Evolutionary conservation across 148 eudicot genomes (phyloP).

Genomic region (Arctostaphylos glauca): DNA sequence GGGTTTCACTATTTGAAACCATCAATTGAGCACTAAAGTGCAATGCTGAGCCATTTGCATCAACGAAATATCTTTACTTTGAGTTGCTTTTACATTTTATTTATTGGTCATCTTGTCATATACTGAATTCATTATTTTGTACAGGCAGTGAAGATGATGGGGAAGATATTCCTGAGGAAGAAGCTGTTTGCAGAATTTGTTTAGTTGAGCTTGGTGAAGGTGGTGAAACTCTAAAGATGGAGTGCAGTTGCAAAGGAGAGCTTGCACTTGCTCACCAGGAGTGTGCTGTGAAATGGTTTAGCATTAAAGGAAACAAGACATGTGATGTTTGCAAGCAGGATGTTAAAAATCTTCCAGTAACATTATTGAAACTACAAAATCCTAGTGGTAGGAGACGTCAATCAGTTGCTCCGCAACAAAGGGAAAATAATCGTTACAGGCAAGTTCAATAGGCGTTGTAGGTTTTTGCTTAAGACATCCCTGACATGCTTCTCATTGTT

Average conservation of each 20-base stretch:
- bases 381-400: constrained; percentile 33
- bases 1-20: background rate
- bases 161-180: constrained; percentile 88
- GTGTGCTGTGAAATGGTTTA: constrained; percentile 89
- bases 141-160: constrained; percentile 41
- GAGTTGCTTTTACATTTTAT: background rate
- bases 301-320: constrained; percentile 73
- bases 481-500: constrained; percentile 5
- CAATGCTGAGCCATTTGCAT: constrained; percentile 10
- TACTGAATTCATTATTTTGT: background rate
- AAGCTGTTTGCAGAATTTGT: constrained; percentile 89
- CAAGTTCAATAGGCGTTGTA: constrained; percentile 17
- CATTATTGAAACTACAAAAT: constrained; percentile 57
- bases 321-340: constrained; percentile 82
- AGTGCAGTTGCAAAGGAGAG: constrained; percentile 93
- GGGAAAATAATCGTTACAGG: constrained; percentile 40
- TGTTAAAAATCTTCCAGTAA: constrained; percentile 71
- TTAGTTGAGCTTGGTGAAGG: constrained; percentile 74
- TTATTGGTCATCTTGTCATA: background rate
- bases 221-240: constrained; percentile 75
- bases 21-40: background rate
- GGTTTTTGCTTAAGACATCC: background rate
- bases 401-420: constrained; percentile 28
- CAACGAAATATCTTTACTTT: background rate
- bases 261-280: constrained; percentile 85